phyloP scores from a whole-genome alignment of 495 filamentous ascomycete genomes.

The Penicillium maclennaniae region DNA sequence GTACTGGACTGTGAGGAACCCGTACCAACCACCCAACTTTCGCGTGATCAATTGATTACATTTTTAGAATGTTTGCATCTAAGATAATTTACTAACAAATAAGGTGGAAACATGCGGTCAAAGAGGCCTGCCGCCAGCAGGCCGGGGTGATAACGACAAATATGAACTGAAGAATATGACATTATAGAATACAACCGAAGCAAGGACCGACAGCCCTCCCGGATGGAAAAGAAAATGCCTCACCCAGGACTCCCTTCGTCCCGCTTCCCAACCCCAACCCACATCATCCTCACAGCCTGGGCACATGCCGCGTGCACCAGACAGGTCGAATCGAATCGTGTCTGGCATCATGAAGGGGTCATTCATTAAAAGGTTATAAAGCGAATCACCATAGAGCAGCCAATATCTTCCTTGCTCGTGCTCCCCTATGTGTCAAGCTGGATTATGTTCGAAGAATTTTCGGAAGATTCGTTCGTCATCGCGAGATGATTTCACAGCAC shows the following conservation, averaged over 20 bases:
- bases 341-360: conserved; percentile 41
- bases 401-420: conserved; percentile 5
- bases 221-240: conserved; percentile 16
- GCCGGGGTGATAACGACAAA: conserved; percentile 28
- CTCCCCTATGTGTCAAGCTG: conserved; percentile 6
- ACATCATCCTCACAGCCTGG: conserved; percentile 13
- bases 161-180: conserved; percentile 29
- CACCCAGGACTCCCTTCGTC: neutral
- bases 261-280: conserved; percentile 5
- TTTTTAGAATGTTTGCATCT: conserved; percentile 23
- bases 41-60: conserved; percentile 20
- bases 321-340: conserved; percentile 13
- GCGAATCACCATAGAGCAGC: conserved; percentile 21
- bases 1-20: neutral
- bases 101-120: conserved; percentile 14
- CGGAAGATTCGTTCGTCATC: conserved; percentile 5
- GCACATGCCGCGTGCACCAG: conserved; percentile 25
- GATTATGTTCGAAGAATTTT: conserved; percentile 16
- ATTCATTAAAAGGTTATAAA: conserved; percentile 44
- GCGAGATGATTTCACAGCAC: conserved; percentile 2
- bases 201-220: conserved; percentile 13
- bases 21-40: neutral
- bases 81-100: conserved; percentile 19
- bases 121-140: conserved; percentile 25
- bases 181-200: conserved; percentile 32